Percentiles rank a stretch among this genome's conserved stretches.
Evolutionary conservation across 106 monocot species (phyloP).

Genomic region (Platanthera zijinensis): DNA sequence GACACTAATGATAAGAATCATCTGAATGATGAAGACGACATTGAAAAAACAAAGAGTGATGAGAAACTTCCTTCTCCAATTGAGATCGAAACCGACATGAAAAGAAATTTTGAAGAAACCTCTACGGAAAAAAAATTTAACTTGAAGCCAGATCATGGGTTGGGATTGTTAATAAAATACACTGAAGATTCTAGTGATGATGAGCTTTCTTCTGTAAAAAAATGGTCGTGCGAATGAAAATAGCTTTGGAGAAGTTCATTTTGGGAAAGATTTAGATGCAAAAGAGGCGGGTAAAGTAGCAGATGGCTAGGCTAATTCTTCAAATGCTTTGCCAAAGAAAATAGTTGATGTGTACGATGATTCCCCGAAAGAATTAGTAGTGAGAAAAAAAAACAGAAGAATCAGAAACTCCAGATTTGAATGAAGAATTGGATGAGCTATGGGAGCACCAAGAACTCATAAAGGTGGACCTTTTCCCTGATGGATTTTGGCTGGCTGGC

Average conservation of each 20-base stretch:
- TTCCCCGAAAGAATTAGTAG: background rate
- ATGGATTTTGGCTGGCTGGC: too few species aligned
- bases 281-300: background rate
- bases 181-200: slow-evolving; percentile 5
- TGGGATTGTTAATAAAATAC: slow-evolving; percentile 4
- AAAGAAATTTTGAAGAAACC: background rate
- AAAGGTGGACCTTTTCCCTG: too few species aligned
- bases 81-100: background rate
- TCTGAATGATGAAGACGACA: background rate
- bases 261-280: background rate
- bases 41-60: background rate
- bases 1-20: background rate
- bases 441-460: too few species aligned
- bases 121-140: background rate
- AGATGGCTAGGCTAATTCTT: background rate
- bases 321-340: background rate
- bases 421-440: too few species aligned
- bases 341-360: too few species aligned
- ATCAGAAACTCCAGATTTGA: background rate
- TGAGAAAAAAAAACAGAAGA: background rate
- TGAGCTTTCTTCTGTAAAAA: slow-evolving; percentile 3
- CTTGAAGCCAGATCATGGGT: background rate
- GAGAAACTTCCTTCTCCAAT: background rate
- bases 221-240: background rate
- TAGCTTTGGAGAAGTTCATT: background rate